phyloP scores from a whole-genome alignment of 305 asterid genomes.

The Solanum chacoense region DNA sequence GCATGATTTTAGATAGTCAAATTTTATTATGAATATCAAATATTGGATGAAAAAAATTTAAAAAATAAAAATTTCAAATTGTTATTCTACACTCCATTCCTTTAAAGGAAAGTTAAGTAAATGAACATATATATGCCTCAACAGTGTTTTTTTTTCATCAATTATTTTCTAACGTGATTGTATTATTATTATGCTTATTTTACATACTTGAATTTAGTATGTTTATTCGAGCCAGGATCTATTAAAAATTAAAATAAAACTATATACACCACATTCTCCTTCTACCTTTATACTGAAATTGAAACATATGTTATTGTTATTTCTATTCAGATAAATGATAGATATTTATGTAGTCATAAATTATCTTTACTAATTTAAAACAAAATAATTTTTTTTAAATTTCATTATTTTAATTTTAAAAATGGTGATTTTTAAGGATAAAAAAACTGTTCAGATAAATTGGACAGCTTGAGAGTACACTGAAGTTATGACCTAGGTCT shows the following conservation, averaged over 20 bases:
- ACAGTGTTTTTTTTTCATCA: neutral
- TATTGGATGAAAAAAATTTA: no score
- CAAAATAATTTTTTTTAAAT: no score
- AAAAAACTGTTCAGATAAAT: neutral
- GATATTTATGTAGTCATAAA: neutral
- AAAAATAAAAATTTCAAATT: no score
- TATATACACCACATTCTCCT: no score
- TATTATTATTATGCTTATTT: no score
- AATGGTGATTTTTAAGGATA: neutral
- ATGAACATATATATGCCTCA: neutral
- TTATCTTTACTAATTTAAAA: neutral
- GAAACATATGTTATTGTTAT: no score
- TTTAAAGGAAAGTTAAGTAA: neutral
- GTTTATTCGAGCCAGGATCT: neutral
- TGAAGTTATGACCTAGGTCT: neutral
- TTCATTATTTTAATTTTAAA: no score
- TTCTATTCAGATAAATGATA: neutral
- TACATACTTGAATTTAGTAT: neutral
- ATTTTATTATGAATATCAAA: no score
- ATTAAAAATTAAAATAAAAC: no score
- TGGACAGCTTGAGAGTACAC: neutral
- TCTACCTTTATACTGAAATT: no score
- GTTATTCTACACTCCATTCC: neutral
- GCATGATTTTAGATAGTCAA: no score
- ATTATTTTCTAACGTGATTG: neutral